Percentiles rank a stretch among this genome's conserved stretches.
Evolutionary conservation across 1,284 basidiomycete genomes (phyloP).

Genomic region (Pascua guehoae): DNA sequence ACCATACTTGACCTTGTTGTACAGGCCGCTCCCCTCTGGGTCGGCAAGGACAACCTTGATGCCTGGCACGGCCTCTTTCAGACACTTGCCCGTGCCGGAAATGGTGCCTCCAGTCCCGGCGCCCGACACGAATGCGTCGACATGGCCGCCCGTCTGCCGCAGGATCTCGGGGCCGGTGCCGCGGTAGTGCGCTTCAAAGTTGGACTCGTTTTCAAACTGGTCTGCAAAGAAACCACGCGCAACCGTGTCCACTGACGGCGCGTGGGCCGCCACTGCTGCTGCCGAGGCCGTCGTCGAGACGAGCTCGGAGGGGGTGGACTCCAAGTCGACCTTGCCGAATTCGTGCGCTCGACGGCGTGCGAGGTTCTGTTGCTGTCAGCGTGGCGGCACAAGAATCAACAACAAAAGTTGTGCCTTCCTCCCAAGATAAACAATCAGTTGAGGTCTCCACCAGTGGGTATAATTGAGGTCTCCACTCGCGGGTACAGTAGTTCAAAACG

Average conservation of each 20-base stretch:
- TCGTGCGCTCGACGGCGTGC: conserved; percentile 69
- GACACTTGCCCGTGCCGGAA: conserved; percentile 73
- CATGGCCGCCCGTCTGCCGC: conserved; percentile 76
- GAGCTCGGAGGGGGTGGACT: conserved; percentile 24
- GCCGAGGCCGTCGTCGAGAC: conserved; percentile 59
- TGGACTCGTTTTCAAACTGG: conserved; percentile 91
- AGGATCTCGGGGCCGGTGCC: conserved; percentile 96
- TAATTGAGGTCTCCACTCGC: no score
- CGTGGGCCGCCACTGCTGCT: conserved; percentile 36
- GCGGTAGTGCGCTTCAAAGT: conserved; percentile 81
- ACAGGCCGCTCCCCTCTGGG: conserved; percentile 87
- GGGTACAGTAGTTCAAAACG: no score
- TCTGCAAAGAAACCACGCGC: conserved; percentile 69
- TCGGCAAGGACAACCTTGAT: conserved; percentile 78
- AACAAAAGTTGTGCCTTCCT: neutral
- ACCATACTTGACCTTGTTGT: conserved; percentile 88
- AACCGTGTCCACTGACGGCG: conserved; percentile 23
- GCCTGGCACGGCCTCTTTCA: conserved; percentile 56
- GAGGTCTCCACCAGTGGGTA: no score
- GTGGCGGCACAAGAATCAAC: neutral
- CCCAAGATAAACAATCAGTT: no score
- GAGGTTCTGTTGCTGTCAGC: conserved; percentile 60
- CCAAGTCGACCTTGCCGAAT: conserved; percentile 59
- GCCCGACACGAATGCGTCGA: conserved; percentile 90
- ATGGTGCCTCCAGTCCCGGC: conserved; percentile 96